Base-by-base conservation (phyloP, 202 grass and related monocot genomes). In the Saccharum hybrid region DNA sequence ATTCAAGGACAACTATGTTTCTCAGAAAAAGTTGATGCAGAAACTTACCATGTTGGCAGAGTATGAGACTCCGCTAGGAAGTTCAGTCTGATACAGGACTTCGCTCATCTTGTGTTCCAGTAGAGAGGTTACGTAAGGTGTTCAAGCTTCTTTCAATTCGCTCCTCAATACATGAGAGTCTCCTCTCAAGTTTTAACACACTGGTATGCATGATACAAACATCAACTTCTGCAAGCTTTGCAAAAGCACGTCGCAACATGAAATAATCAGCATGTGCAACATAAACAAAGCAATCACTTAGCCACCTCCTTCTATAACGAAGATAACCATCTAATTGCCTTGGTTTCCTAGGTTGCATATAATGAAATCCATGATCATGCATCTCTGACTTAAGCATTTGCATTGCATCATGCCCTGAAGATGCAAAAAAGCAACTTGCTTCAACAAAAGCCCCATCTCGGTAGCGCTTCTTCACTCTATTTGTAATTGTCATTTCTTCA, bases 201-300 rank as follows among this genome's bases (percentile, higher is more conserved):
- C 92, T 72, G 7, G 23, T 52, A 84, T 97, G 94, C 90, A 97
- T 83, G 63, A 97, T 61, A 46, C 78, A 79, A 79, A 92, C 69
- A 71, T 97, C 79, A 85, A 91, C 68, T 81, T 90, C 82, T 61
- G 86, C 92, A 72, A 94, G 71, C 82, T 90, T 92, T 86, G 94
- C 86, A 75, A 92, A 97, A 63, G 82, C 36, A 52, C 84, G 88
- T 73, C 94, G 43, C 75, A 97, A 64, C 39, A 97, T 91, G 79
- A 94, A 97, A 80, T 92, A 97, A 88, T 97, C 94, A 78, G 90
- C 88, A 89, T 97, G 92, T 56, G 75, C 86, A 42, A 77, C 90
- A 83, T 83, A 91, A 71, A 88, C 65, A 69, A 91, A 85, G 70
- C 83, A 87, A 40, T 84, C 83, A 2, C 33, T 46, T 72, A 75